Conservation (phyloP, 192 early-diverging fungal genomes). For the Gamsiella multidivaricata region DNA sequence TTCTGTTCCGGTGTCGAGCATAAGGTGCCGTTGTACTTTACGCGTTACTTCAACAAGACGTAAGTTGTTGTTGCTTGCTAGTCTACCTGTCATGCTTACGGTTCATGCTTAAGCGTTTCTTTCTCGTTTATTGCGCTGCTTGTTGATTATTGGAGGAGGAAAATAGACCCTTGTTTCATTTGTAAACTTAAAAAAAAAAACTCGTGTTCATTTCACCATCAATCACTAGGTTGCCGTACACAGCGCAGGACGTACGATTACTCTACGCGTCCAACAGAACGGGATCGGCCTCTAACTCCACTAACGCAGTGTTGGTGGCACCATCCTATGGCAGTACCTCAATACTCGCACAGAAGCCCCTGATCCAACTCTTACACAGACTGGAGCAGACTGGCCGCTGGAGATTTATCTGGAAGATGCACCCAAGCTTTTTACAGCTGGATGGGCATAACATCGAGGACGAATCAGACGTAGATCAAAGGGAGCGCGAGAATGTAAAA, state of each 20-base stretch:
- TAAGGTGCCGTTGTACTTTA: conserved; percentile 54
- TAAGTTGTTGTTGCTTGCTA: conserved; percentile 6
- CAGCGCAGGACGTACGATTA: conserved; percentile 24
- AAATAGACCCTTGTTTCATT: not conserved
- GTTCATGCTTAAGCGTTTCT: not conserved
- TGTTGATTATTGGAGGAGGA: too few relatives aligned
- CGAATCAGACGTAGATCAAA: conserved; percentile 20
- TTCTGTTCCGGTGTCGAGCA: conserved; percentile 52
- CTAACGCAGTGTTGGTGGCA: conserved; percentile 34
- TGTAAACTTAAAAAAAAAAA: not conserved
- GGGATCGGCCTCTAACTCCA: not conserved
- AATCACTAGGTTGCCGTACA: conserved; percentile 52
- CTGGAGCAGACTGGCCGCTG: conserved; percentile 43
- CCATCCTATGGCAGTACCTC: conserved; percentile 53
- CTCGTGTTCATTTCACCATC: too few relatives aligned
- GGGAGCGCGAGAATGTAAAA: conserved; percentile 42
- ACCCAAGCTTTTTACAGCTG: conserved; percentile 41
- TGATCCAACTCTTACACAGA: conserved; percentile 49
- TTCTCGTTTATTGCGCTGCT: not conserved
- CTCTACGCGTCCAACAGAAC: not conserved
- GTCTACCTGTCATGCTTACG: not conserved
- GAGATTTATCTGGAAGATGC: conserved; percentile 57
- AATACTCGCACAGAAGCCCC: conserved; percentile 37
- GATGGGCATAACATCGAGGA: conserved; percentile 31
- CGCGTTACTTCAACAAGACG: conserved; percentile 48